phyloP scores from a whole-genome alignment of 495 filamentous ascomycete genomes.

The Penicillium psychrofluorescens region DNA sequence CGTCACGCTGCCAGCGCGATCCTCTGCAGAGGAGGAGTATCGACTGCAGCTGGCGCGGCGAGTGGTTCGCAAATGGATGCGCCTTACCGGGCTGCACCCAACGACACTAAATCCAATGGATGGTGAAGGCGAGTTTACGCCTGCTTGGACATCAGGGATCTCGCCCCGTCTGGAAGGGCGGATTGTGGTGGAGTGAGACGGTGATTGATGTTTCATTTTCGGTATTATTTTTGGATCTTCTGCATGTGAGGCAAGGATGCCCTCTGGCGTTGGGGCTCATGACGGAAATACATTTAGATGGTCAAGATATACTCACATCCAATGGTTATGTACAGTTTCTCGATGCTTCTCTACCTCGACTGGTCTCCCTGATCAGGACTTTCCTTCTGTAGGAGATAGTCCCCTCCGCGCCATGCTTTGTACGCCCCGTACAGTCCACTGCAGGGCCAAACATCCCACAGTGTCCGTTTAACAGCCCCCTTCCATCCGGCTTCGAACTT shows the following conservation, averaged over 20 bases:
- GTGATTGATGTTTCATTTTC: not conserved
- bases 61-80: constrained; percentile 68
- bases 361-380: not conserved
- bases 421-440: constrained; percentile 18
- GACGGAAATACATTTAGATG: too few species aligned
- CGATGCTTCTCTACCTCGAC: too few species aligned
- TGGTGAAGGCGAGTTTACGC: constrained; percentile 47
- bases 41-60: constrained; percentile 47
- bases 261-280: too few species aligned
- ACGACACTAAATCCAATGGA: constrained; percentile 24
- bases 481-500: constrained; percentile 9
- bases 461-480: constrained; percentile 5
- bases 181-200: constrained; percentile 41
- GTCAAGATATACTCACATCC: too few species aligned
- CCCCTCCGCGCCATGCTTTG: constrained; percentile 17
- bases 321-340: too few species aligned
- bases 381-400: constrained; percentile 13
- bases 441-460: constrained; percentile 18
- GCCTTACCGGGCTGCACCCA: constrained; percentile 52
- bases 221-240: not conserved
- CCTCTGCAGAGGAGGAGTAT: constrained; percentile 31
- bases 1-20: constrained; percentile 29
- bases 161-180: constrained; percentile 70
- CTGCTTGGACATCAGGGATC: constrained; percentile 74
- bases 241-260: not conserved